These are phyloP conservation scores for Crithidia sp. DNA, from an alignment of 208 protist genomes.

Conservation along the genomic window DNA sequence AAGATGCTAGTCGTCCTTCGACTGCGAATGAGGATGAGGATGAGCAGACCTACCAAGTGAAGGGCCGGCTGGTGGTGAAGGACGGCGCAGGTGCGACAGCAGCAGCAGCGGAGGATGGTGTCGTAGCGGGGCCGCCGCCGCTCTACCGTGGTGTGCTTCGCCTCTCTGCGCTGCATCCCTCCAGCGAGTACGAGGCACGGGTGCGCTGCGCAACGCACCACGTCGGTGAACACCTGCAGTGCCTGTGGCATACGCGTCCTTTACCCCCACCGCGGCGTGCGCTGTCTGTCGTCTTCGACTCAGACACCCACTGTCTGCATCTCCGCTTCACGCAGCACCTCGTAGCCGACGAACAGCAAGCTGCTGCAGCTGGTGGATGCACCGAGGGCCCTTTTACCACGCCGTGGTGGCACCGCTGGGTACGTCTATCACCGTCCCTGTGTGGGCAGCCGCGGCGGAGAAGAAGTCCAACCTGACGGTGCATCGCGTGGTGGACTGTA, in stretches of 20 bases:
- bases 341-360: neutral
- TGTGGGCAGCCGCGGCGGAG: neutral
- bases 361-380: neutral
- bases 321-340: slow-evolving; percentile 7
- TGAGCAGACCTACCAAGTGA: neutral
- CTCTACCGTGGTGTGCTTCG: slow-evolving; percentile 9
- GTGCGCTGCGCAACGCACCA: slow-evolving; percentile 12
- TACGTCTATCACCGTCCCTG: neutral
- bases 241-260: slow-evolving; percentile 13
- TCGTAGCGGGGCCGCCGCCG: neutral
- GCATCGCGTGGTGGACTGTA: slow-evolving; percentile 15
- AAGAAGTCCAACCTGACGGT: neutral
- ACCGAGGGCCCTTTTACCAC: neutral
- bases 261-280: neutral
- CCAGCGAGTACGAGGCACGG: slow-evolving; percentile 2
- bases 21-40: neutral
- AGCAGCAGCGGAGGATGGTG: neutral
- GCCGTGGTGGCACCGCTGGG: slow-evolving; percentile 6
- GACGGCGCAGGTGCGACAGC: too few species aligned
- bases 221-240: neutral
- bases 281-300: slow-evolving; percentile 17
- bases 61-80: neutral
- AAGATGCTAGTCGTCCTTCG: neutral
- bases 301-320: slow-evolving; percentile 12
- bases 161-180: slow-evolving; percentile 2